Evolutionary conservation across 208 protist species (phyloP), one percentile per base, ranked within the genome.

Genomic region (Phytomonas sp.): DNA sequence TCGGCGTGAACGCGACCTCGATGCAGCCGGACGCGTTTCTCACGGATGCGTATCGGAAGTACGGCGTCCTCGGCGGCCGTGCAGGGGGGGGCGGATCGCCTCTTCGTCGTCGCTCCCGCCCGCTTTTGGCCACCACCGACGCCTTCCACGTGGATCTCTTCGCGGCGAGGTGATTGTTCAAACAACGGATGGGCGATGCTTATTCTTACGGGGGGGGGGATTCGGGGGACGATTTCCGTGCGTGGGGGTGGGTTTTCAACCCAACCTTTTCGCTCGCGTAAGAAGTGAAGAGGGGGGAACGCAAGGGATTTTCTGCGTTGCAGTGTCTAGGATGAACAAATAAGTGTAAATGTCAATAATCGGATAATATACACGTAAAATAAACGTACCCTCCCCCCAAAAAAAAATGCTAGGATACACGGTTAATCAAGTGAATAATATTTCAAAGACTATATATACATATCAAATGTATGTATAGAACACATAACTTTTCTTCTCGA

Each of bases 391-490:
- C 9, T 23, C 9, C 9, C 9, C 20, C 9, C 9, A 51, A 64
- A 26, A 64, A 64, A 51, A 17, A 2, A 51, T 51, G 9, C 4
- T 6, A 26, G 2, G 28, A 60, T 37, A 67, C 30, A 29, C 64
- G 37, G 64, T 43, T 56, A 31, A 32, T 29, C 8, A 60, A 60
- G 26, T 17, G 32, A 17, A 51, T 53, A 67, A 67, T 56, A 51
- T 51, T 51, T 4, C 40, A 51, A 51, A 43, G 4, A n/a, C 15
- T 67, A 43, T 67, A 67, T 56, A 37, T 51, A 51, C 13, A 51
- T 51, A 51, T 51, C 13, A 51, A 23, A 51, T 51, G 2, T 51
- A 51, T 51, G 3, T 51, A 51, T 51, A 51, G 13, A 15, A 51
- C 40, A 51, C 40, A 51, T 17, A 51, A 23, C 13, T 51, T 20